Evolutionary conservation across 1,139 yeast genomes (phyloP).

Genomic region (Scheffersomyces parashehatae): DNA sequence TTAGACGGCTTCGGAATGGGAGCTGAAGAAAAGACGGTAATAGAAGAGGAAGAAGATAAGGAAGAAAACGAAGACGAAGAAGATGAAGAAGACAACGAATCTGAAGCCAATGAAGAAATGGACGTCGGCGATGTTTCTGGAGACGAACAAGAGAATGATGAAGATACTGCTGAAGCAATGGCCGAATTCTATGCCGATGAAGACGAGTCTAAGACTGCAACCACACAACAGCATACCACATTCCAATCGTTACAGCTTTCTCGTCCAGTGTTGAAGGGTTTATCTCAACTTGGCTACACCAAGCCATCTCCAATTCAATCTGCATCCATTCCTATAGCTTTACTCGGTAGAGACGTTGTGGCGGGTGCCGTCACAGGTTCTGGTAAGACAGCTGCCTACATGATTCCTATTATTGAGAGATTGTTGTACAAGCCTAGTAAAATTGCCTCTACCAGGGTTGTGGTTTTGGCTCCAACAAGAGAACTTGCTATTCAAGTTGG

Average conservation of each 20-base stretch:
- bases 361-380: constrained; percentile 99
- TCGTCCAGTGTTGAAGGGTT: constrained; percentile 84
- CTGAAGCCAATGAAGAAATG: constrained; percentile 13
- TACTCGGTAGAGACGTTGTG: constrained; percentile 89
- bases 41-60: constrained; percentile 21
- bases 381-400: constrained; percentile 98
- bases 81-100: constrained; percentile 9
- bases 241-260: constrained; percentile 82
- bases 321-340: constrained; percentile 89
- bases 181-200: constrained; percentile 66
- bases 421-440: constrained; percentile 84
- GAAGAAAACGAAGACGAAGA: constrained; percentile 26
- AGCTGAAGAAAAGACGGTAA: constrained; percentile 9
- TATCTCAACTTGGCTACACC: constrained; percentile 75
- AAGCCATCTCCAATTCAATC: constrained; percentile 93
- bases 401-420: constrained; percentile 94
- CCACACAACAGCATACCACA: constrained; percentile 51
- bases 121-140: constrained; percentile 20
- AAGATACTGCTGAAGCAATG: constrained; percentile 71
- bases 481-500: constrained; percentile 95
- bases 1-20: constrained; percentile 23
- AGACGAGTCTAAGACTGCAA: constrained; percentile 45
- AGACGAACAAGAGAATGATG: constrained; percentile 35
- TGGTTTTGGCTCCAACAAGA: constrained; percentile 93
- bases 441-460: constrained; percentile 83